phyloP scores from a whole-genome alignment of 1,284 basidiomycete genomes.

The Melampsora americana region DNA sequence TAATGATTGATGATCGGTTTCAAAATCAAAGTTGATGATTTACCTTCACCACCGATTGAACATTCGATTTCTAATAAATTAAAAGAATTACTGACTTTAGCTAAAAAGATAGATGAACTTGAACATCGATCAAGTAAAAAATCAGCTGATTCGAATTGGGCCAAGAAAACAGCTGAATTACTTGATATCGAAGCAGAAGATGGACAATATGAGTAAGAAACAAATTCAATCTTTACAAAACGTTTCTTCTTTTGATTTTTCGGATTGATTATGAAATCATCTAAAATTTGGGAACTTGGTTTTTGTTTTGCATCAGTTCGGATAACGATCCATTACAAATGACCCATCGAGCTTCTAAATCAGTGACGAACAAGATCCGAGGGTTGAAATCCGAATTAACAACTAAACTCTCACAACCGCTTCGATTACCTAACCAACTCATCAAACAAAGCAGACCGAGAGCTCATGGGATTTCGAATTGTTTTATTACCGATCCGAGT shows the following conservation, averaged over 20 bases:
- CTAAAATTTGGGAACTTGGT: background rate
- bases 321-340: background rate
- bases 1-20: background rate
- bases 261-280: background rate
- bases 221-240: no score
- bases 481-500: constrained; percentile 32
- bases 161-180: constrained; percentile 83
- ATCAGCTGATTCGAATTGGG: constrained; percentile 87
- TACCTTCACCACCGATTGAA: constrained; percentile 76
- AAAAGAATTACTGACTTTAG: constrained; percentile 75
- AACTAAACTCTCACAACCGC: constrained; percentile 10
- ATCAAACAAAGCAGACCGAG: background rate
- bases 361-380: background rate
- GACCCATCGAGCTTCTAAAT: background rate
- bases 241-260: no score
- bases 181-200: constrained; percentile 82
- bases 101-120: constrained; percentile 76
- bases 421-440: constrained; percentile 2
- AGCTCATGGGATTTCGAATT: constrained; percentile 19
- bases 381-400: constrained; percentile 21
- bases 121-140: constrained; percentile 79
- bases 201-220: constrained; percentile 20
- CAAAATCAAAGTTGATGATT: constrained; percentile 53
- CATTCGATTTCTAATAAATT: constrained; percentile 79
- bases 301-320: background rate